phyloP scores from a whole-genome alignment of 2,329 filamentous ascomycete genomes.

The Didymella pomorum region DNA sequence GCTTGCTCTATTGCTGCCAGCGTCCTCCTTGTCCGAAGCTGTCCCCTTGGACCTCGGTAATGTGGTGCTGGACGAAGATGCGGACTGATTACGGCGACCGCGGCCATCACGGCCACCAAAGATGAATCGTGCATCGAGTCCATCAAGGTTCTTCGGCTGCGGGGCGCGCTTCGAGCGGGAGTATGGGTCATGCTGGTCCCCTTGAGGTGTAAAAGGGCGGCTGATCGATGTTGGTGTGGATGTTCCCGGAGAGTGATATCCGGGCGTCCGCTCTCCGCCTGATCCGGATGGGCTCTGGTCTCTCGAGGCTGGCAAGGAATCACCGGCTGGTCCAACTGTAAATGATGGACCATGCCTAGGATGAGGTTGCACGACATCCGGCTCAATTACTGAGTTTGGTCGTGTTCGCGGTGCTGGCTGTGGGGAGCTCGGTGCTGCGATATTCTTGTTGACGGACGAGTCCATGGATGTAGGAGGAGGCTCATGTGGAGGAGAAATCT shows the following conservation, averaged over 20 bases:
- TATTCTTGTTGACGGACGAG: slow-evolving; percentile 29
- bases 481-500: slow-evolving; percentile 63
- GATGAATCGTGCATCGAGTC: slow-evolving; percentile 82
- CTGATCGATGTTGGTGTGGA: slow-evolving; percentile 68
- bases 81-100: slow-evolving; percentile 57
- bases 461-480: slow-evolving; percentile 59
- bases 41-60: slow-evolving; percentile 58
- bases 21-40: slow-evolving; percentile 49
- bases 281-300: slow-evolving; percentile 70
- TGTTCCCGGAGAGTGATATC: slow-evolving; percentile 53
- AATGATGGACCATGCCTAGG: slow-evolving; percentile 63
- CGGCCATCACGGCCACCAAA: slow-evolving; percentile 79
- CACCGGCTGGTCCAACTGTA: slow-evolving; percentile 63
- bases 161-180: slow-evolving; percentile 80
- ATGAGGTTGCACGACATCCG: slow-evolving; percentile 54
- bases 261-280: slow-evolving; percentile 58
- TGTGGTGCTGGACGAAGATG: slow-evolving; percentile 43
- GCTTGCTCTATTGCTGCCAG: slow-evolving; percentile 58
- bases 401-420: slow-evolving; percentile 46
- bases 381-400: slow-evolving; percentile 55
- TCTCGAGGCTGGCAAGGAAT: slow-evolving; percentile 62
- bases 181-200: slow-evolving; percentile 85
- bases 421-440: slow-evolving; percentile 40
- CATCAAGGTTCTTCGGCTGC: slow-evolving; percentile 69
- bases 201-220: slow-evolving; percentile 78